phyloP scores from a whole-genome alignment of 495 filamentous ascomycete species.

The Tuber melanosporum region DNA sequence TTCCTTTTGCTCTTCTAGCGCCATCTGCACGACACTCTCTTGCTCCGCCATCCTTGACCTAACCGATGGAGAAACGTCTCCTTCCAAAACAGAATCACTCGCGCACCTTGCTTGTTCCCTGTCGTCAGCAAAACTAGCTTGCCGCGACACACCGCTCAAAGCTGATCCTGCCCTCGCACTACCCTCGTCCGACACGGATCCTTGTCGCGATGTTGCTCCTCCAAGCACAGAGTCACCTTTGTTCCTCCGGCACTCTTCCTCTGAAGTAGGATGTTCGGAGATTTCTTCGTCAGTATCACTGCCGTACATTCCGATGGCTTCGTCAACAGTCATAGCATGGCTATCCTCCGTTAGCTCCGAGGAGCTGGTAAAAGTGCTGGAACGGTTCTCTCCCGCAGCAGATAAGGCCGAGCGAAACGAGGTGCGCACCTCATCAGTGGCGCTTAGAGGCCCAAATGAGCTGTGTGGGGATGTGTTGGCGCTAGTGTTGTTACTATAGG shows the following conservation, averaged over 20 bases:
- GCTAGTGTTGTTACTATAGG: constrained; percentile 36
- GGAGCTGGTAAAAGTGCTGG: constrained; percentile 35
- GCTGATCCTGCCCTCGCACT: constrained; percentile 25
- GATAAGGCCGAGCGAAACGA: constrained; percentile 36
- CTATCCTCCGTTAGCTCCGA: constrained; percentile 52
- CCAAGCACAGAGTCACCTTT: constrained; percentile 39
- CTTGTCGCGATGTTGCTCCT: constrained; percentile 30
- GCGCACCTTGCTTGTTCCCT: constrained; percentile 26
- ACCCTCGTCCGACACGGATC: constrained; percentile 28
- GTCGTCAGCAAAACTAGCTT: constrained; percentile 25
- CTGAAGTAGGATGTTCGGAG: constrained; percentile 48
- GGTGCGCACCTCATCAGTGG: constrained; percentile 24
- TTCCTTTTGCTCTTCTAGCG: constrained; percentile 21
- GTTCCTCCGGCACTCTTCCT: constrained; percentile 38
- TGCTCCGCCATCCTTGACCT: constrained; percentile 23
- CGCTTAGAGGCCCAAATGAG: constrained; percentile 26
- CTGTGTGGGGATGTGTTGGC: constrained; percentile 40
- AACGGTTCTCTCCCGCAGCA: constrained; percentile 34
- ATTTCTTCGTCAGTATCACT: constrained; percentile 55
- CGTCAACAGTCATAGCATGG: constrained; percentile 76
- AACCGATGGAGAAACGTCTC: constrained; percentile 29
- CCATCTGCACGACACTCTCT: constrained; percentile 10
- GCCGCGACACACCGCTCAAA: constrained; percentile 26
- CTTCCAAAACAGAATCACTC: constrained; percentile 35
- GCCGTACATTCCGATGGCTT: constrained; percentile 83